Evolutionary conservation across 1,284 basidiomycete genomes (phyloP), one percentile per base, ranked within the genome.

Genomic region (Boletellus dicymbophilus): DNA sequence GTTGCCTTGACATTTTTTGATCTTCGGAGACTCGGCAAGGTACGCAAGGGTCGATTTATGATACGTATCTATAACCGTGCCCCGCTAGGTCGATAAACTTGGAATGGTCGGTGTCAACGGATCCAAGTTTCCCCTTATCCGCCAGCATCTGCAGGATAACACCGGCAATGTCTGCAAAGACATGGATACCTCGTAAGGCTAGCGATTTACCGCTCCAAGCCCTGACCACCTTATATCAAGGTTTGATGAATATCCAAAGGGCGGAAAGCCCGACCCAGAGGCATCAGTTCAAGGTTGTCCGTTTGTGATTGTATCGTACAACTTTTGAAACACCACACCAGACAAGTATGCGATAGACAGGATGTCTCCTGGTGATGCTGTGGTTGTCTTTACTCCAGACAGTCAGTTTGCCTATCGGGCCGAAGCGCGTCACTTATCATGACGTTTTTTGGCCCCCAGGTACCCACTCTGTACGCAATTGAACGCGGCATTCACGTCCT

Each of bases 1-100:
- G 92, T 96, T 52, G 94, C 82, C 22, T 76, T 96, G 51, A 94
- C 93, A 26, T 81, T 93, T 58, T 96, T 96, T 59, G 94, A 96
- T 69, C 82, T 96, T 39, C 84, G 91, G 54, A 82, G 93, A 56
- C 75, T 88, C 28, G 90, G 88, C 51, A 95, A 95, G 77, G 90
- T 89, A 57, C 58, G 71, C 63, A 21, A 38, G 0, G 6, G 21
- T 33, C 16, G 28, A 37, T 42, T 13, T 21, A 13, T 22, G 20
- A n/a, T 34, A 18, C 25, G 13, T 22, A n/a, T 28, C 26, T 34
- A 12, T 21, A 25, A 39, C 34, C 16, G 25, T 15, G n/a, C n/a
- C n/a, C n/a, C n/a, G 18, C 20, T 46, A 87, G 86, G 79, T 91
- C 37, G 80, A 81, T 57, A 73, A 84, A 49, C 81, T 93, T 28